A percentile compares a stretch with the other conserved stretches of the same genome.
These are phyloP conservation scores for Neocatenulostroma microsporum DNA, from an alignment of 2,329 filamentous ascomycete species.

Conservation along the genomic window DNA sequence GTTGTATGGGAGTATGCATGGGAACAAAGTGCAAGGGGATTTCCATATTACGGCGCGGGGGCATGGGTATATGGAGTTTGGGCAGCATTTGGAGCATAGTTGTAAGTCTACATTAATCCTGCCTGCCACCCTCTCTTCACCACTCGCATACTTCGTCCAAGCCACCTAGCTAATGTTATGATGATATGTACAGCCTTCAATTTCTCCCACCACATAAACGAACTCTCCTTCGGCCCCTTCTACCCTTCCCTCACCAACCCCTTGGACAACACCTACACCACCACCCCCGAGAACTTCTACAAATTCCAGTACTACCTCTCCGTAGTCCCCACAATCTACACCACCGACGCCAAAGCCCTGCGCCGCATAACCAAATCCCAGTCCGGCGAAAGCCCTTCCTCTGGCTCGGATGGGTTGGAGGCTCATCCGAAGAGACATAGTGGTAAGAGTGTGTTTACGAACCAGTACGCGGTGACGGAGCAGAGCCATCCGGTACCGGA, in stretches of 20 bases:
- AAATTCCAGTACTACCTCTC: conserved; percentile 98
- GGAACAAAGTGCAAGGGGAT: conserved; percentile 96
- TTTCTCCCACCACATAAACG: conserved; percentile 93
- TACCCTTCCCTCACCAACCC: conserved; percentile 92
- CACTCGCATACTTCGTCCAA: background rate
- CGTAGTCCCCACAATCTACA: conserved; percentile 90
- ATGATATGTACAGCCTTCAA: conserved; percentile 67
- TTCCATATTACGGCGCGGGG: conserved; percentile 95
- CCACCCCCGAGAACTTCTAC: conserved; percentile 71
- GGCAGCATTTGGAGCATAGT: conserved; percentile 71
- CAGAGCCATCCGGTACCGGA: conserved; percentile 67
- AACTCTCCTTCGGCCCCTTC: conserved; percentile 94
- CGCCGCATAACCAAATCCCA: conserved; percentile 18
- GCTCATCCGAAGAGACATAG: conserved; percentile 30
- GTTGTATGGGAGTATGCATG: conserved; percentile 78
- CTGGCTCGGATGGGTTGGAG: conserved; percentile 29
- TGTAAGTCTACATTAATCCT: conserved; percentile 56
- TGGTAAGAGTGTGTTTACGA: conserved; percentile 68
- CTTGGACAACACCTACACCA: conserved; percentile 80
- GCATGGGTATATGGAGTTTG: conserved; percentile 83
- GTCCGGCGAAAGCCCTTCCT: conserved; percentile 35
- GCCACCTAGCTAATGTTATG: background rate
- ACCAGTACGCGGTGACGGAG: conserved; percentile 95
- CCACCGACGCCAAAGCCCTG: conserved; percentile 40
- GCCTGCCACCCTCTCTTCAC: background rate